phyloP scores from a whole-genome alignment of 768 basidiomycete species.

The Boletus tomentosulus region DNA sequence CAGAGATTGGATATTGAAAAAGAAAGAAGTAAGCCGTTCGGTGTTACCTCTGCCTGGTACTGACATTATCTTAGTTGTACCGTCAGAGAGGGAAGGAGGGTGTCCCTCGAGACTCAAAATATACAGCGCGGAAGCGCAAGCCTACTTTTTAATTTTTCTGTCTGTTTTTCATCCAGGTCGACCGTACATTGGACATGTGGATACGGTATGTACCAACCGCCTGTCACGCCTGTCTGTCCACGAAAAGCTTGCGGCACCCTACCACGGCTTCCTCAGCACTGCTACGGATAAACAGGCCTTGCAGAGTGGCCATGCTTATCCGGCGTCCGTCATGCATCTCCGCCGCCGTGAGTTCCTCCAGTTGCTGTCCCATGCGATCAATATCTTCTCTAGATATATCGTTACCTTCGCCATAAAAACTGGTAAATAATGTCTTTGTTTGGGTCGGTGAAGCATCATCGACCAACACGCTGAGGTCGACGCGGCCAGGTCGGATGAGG shows the following conservation, averaged over 20 bases:
- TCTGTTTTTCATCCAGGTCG: neutral
- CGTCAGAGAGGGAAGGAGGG: conserved; percentile 80
- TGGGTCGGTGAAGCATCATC: conserved; percentile 86
- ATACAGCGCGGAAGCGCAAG: conserved; percentile 86
- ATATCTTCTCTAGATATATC: conserved; percentile 33
- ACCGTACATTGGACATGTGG: neutral
- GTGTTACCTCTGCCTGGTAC: neutral
- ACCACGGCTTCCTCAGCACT: conserved; percentile 51
- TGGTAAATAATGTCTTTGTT: conserved; percentile 69
- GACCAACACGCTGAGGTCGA: conserved; percentile 79
- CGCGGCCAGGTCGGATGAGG: conserved; percentile 91
- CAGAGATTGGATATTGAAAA: conserved; percentile 91
- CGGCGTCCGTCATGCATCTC: conserved; percentile 51
- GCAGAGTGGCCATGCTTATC: conserved; percentile 94
- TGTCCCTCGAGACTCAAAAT: conserved; percentile 85
- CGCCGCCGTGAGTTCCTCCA: conserved; percentile 51
- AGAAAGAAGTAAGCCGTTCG: conserved; percentile 75
- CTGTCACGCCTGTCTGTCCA: conserved; percentile 27
- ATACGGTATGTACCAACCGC: conserved; percentile 8
- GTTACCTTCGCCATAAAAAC: conserved; percentile 69
- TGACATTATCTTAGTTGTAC: conserved; percentile 52
- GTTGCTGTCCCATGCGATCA: conserved; percentile 43
- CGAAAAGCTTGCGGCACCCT: conserved; percentile 43
- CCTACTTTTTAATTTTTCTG: conserved; percentile 57
- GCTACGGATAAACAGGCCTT: conserved; percentile 90